Evolutionary conservation across 306 rosid genomes (phyloP).

Genomic region (Oxytropis ochrocephala): DNA sequence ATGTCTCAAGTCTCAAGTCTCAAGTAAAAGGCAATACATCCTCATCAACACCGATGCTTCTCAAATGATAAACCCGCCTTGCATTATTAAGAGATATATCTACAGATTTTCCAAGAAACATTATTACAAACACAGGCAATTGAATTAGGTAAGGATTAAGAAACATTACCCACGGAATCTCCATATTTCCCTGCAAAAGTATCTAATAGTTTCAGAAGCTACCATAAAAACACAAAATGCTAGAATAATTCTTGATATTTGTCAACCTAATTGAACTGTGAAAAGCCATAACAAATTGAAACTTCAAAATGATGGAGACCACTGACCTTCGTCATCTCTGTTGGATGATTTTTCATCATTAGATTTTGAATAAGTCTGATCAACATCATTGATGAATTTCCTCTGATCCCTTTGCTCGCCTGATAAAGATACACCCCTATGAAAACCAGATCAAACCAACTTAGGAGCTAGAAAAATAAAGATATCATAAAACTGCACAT

Average conservation of each 20-base stretch:
- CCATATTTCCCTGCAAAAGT: constrained; percentile 41
- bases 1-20: background rate
- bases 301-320: background rate
- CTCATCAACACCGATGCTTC: constrained; percentile 1
- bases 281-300: constrained; percentile 12
- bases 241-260: constrained; percentile 1
- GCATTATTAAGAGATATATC: background rate
- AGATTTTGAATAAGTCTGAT: constrained; percentile 25
- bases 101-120: background rate
- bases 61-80: background rate
- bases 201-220: constrained; percentile 22
- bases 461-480: constrained; percentile 5
- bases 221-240: background rate
- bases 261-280: constrained; percentile 11
- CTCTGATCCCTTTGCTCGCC: constrained; percentile 10
- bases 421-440: constrained; percentile 17
- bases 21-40: background rate
- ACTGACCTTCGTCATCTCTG: constrained; percentile 53
- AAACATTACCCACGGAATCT: constrained; percentile 22
- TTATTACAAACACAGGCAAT: constrained; percentile 21
- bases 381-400: constrained; percentile 34
- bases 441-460: constrained; percentile 7
- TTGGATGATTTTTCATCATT: constrained; percentile 34
- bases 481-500: background rate
- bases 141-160: constrained; percentile 25